Evolutionary conservation across 257 asterid species (phyloP), one percentile per base, ranked within the genome.

Genomic region (Handroanthus guayacan): DNA sequence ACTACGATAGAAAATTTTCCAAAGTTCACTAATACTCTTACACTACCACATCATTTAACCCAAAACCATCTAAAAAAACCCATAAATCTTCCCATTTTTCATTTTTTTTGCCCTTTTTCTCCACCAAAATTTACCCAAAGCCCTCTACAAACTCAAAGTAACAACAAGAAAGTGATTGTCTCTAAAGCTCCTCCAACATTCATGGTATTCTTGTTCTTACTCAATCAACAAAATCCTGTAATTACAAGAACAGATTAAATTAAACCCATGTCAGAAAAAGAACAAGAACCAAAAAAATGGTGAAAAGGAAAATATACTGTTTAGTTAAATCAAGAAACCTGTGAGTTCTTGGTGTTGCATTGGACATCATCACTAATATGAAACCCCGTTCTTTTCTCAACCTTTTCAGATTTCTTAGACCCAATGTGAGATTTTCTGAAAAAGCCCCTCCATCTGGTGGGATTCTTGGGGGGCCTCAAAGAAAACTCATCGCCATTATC

Each of bases 361-460:
- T 82, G 82, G 48, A 25, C 75, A 75, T 74, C 77, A 38, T 79
- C 74, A 11, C 86, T 77, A 25, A 72, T 81, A 75, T 56, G 6
- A 47, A 62, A 57, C 2, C 68, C 20, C 3, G 82, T 60, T 62
- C 72, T 80, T 67, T 84, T 83, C 0, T 85, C 87, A 0, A 57
- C 36, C 69, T 82, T 85, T 11, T 89, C 94, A 14, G 87, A 16
- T 47, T 86, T 94, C 82, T 80, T 89, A 34, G 98, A 92, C 14
- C 92, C 96, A 78, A 87, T 87, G 87, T 89, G 96, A 1, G 97
- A 78, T 39, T 88, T 94, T 56, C 85, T 86, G 0, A 92, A 78
- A 57, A 94, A 80, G 0, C 97, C 98, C 74, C 86, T 94, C 97
- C 98, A 92, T 69, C 94, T 84, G 2, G 88, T 78, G 31, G 96